Percentiles rank a stretch among this genome's conserved stretches.
These are phyloP conservation scores for Entophlyctis luteolus DNA, from an alignment of 192 early-diverging fungal species.

Conservation along the genomic window DNA sequence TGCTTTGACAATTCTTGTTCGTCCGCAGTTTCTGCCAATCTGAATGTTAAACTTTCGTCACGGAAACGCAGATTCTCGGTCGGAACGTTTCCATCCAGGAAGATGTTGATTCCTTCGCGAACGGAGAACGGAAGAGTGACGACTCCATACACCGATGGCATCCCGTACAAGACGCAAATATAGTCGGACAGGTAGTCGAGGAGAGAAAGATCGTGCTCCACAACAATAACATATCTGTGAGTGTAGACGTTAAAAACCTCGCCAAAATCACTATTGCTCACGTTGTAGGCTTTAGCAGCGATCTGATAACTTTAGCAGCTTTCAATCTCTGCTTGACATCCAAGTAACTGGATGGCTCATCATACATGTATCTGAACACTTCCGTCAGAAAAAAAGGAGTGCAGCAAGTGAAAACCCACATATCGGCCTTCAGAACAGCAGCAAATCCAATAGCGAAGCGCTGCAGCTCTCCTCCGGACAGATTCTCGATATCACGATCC, in stretches of 20 bases:
- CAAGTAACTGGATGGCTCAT: constrained; percentile 95
- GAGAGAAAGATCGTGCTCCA: constrained; percentile 98
- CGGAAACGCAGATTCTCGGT: constrained; percentile 99
- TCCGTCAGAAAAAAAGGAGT: neutral
- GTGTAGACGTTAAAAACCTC: neutral
- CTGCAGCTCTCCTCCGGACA: constrained; percentile 63
- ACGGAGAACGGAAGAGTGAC: constrained; percentile 96
- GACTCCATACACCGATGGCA: constrained; percentile 93
- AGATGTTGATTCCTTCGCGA: constrained; percentile 98
- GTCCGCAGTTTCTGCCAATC: constrained; percentile 84
- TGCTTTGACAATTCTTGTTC: constrained; percentile 64
- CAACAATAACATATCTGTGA: constrained; percentile 88
- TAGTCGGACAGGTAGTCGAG: constrained; percentile 98
- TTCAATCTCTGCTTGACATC: constrained; percentile 99
- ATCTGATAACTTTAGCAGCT: constrained; percentile 87
- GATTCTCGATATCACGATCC: constrained; percentile 50
- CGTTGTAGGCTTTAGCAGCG: constrained; percentile 62
- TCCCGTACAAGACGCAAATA: constrained; percentile 97
- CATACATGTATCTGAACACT: constrained; percentile 82
- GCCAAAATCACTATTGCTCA: constrained; percentile 9
- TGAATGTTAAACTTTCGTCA: constrained; percentile 90
- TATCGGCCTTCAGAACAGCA: constrained; percentile 78
- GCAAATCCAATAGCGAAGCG: constrained; percentile 92
- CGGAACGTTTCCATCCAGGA: constrained; percentile 93
- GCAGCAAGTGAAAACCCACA: constrained; percentile 48